Percentiles rank a stretch among this genome's conserved stretches.
These are phyloP conservation scores for Achaetomium macrosporum DNA, from an alignment of 2,329 filamentous ascomycete genomes.

Conservation along the genomic window DNA sequence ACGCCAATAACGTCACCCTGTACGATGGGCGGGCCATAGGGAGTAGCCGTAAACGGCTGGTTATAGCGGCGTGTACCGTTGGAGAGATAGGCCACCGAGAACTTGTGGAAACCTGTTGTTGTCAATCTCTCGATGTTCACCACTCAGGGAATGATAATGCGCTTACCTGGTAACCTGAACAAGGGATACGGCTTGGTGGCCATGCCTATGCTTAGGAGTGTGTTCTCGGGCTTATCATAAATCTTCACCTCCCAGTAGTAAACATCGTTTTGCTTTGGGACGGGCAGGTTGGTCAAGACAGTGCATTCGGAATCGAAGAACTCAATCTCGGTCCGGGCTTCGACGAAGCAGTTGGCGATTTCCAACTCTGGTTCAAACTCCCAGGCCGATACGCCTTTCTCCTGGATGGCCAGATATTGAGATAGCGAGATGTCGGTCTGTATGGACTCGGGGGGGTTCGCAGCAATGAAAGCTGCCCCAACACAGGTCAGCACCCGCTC, in stretches of 20 bases:
- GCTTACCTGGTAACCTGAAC: constrained; percentile 86
- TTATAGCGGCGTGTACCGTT: constrained; percentile 83
- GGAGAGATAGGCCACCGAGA: constrained; percentile 86
- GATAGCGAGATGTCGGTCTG: constrained; percentile 97
- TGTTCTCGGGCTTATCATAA: constrained; percentile 91
- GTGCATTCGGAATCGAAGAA: constrained; percentile 98
- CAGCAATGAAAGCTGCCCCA: constrained; percentile 75
- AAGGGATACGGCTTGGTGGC: constrained; percentile 95
- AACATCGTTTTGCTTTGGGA: constrained; percentile 97
- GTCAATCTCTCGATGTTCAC: constrained; percentile 6
- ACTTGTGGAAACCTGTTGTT: constrained; percentile 74
- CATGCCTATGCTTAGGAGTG: constrained; percentile 84
- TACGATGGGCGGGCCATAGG: constrained; percentile 77
- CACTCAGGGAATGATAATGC: not conserved
- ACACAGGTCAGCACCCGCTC: constrained; percentile 4
- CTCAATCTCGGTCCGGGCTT: constrained; percentile 92
- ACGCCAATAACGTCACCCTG: constrained; percentile 96
- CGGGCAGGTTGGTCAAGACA: constrained; percentile 91
- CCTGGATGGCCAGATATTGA: constrained; percentile 95
- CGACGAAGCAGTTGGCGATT: constrained; percentile 98
- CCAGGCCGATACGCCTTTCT: constrained; percentile 99
- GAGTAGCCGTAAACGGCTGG: constrained; percentile 76
- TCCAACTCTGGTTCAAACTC: constrained; percentile 99
- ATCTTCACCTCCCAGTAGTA: constrained; percentile 99
- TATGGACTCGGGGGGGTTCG: constrained; percentile 88